Base-by-base conservation (phyloP, 73 alveolate species). In the Stentor roeselii region DNA sequence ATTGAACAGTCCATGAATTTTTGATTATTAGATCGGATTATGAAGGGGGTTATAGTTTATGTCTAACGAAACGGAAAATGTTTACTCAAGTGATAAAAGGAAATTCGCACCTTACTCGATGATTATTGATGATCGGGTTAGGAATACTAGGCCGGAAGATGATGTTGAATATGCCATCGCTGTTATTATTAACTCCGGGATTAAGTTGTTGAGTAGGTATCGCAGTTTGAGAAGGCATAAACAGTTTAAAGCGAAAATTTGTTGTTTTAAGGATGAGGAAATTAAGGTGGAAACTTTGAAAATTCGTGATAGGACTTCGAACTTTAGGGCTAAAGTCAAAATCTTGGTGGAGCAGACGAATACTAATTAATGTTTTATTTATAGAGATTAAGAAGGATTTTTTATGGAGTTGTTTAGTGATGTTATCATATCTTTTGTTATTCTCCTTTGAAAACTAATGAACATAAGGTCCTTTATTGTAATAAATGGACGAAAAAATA, bases 1-100 rank as follows among this genome's bases (percentile, higher is more conserved):
- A 88, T 40, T 50, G 41, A 41, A 75, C 91, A 88, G 6, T 50
- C 67, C 6, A 50, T 6, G 6, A 50, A 11, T 50, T 6, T 6
- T 50, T 11, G 67, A 50, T 50, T 50, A n/a, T n/a, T n/a, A n/a
- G n/a, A n/a, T n/a, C n/a, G n/a, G n/a, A n/a, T n/a, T n/a, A n/a
- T n/a, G n/a, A n/a, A n/a, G n/a, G n/a, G n/a, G n/a, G n/a, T n/a
- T n/a, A n/a, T n/a, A n/a, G n/a, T n/a, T n/a, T n/a, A n/a, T n/a
- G n/a, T n/a, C n/a, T n/a, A n/a, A n/a, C n/a, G n/a, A n/a, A n/a
- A n/a, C n/a, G n/a, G n/a, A n/a, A n/a, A n/a, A n/a, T n/a, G n/a
- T n/a, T n/a, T n/a, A n/a, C n/a, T n/a, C n/a, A n/a, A 50, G 67
- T 21, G 21, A 50, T 50, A 6, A 50, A 50, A 6, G 21, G 6